Evolutionary conservation across 768 basidiomycete genomes (phyloP).

Genomic region (Mycena capillaripes): DNA sequence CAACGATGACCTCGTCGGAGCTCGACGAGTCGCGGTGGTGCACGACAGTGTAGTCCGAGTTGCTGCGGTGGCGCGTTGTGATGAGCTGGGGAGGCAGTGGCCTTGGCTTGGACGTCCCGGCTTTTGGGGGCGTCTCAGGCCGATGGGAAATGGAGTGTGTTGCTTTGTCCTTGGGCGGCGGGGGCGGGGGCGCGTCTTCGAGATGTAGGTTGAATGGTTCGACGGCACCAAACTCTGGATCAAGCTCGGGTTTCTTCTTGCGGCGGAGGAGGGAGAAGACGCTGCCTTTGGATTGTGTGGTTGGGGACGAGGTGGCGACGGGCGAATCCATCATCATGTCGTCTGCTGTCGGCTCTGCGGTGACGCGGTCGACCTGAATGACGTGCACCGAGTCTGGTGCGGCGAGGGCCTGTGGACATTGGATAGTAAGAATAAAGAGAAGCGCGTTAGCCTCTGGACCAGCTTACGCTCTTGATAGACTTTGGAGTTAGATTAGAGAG

Average conservation of each 20-base stretch:
- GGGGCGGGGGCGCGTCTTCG: constrained; percentile 53
- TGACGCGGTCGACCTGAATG: constrained; percentile 31
- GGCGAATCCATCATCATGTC: constrained; percentile 22
- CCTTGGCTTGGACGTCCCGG: constrained; percentile 20
- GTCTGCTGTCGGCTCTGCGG: constrained; percentile 22
- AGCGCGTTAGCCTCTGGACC: neutral
- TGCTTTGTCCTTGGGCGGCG: constrained; percentile 61
- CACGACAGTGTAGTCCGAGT: constrained; percentile 59
- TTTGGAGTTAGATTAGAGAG: constrained; percentile 59
- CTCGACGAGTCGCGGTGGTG: constrained; percentile 46
- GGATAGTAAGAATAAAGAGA: constrained; percentile 12
- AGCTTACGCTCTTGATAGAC: constrained; percentile 42
- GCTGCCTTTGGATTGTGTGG: constrained; percentile 38
- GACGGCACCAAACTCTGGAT: constrained; percentile 34
- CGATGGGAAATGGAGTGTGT: constrained; percentile 31
- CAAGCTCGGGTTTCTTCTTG: constrained; percentile 51
- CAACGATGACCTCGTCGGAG: constrained; percentile 47
- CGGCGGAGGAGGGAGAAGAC: constrained; percentile 55
- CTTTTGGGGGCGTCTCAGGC: constrained; percentile 12
- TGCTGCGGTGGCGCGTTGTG: constrained; percentile 47
- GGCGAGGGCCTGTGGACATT: constrained; percentile 28
- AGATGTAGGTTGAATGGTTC: constrained; percentile 32
- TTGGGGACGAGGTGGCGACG: constrained; percentile 12
- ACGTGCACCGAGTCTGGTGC: constrained; percentile 37
- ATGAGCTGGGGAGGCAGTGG: constrained; percentile 36